These are phyloP conservation scores for Arthrobotrys sphaeroides DNA, from an alignment of 2,329 filamentous ascomycete species.

Conservation along the genomic window DNA sequence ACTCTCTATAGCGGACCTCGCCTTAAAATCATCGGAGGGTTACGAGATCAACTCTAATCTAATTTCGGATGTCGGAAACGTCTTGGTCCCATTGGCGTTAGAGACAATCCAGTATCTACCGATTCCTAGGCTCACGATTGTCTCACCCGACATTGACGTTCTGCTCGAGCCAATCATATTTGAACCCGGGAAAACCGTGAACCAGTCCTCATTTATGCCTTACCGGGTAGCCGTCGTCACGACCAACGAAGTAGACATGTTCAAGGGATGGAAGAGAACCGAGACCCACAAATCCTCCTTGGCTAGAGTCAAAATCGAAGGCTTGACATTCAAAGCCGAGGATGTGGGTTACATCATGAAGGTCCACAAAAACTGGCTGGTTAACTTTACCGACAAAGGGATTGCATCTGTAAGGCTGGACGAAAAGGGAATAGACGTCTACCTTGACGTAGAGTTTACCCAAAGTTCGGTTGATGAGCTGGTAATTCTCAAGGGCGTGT, in stretches of 20 bases:
- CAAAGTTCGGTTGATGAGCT: constrained; percentile 82
- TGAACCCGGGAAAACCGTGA: constrained; percentile 84
- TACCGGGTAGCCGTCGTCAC: constrained; percentile 83
- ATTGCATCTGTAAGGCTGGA: constrained; percentile 87
- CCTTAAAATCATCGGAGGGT: constrained; percentile 70
- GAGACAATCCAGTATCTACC: constrained; percentile 85
- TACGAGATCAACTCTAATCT: constrained; percentile 75
- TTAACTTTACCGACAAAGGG: constrained; percentile 81
- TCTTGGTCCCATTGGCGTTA: constrained; percentile 81
- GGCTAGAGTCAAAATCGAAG: constrained; percentile 80
- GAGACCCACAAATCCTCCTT: constrained; percentile 74
- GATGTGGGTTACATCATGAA: constrained; percentile 92
- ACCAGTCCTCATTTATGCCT: constrained; percentile 87
- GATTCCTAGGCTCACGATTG: constrained; percentile 88
- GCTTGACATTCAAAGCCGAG: constrained; percentile 82
- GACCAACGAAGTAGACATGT: constrained; percentile 84
- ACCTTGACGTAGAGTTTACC: constrained; percentile 83
- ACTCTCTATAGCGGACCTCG: constrained; percentile 72
- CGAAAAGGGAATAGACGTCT: constrained; percentile 84
- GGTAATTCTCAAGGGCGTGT: constrained; percentile 77
- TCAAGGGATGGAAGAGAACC: constrained; percentile 77
- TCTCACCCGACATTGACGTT: constrained; percentile 82
- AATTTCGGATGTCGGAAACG: constrained; percentile 77
- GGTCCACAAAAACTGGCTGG: constrained; percentile 74
- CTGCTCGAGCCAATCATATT: constrained; percentile 89